Evolutionary conservation across 2,329 filamentous ascomycete genomes (phyloP).

Genomic region (Leptographium flavum): DNA sequence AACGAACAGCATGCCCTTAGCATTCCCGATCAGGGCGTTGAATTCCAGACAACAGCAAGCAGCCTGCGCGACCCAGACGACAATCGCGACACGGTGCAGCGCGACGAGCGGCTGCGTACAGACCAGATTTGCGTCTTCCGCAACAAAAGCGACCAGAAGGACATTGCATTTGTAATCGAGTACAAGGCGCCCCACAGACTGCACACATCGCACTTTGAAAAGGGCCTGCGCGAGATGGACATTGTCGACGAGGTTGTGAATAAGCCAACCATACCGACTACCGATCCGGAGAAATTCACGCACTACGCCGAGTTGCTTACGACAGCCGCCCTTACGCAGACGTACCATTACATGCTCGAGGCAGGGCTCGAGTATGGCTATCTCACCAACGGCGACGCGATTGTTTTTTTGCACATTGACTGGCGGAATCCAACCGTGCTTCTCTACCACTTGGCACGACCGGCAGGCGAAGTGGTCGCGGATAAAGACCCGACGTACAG

Average conservation of each 20-base stretch:
- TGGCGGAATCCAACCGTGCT: slow-evolving; percentile 14
- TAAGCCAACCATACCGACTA: slow-evolving; percentile 14
- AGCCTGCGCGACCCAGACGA: slow-evolving; percentile 3
- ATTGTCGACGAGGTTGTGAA: slow-evolving; percentile 20
- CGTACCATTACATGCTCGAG: slow-evolving; percentile 34
- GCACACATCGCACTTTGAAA: slow-evolving; percentile 24
- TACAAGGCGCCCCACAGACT: slow-evolving; percentile 35
- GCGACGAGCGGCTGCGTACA: slow-evolving; percentile 14
- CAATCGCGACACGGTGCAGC: background rate
- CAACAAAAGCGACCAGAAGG: slow-evolving; percentile 3
- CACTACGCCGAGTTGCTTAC: slow-evolving; percentile 10
- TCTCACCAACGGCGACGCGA: slow-evolving; percentile 26
- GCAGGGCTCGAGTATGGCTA: slow-evolving; percentile 27
- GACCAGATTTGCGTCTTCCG: slow-evolving; percentile 20
- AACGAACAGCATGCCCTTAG: slow-evolving; percentile 7
- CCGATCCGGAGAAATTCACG: background rate
- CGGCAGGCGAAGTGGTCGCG: slow-evolving; percentile 13
- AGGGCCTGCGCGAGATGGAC: slow-evolving; percentile 26
- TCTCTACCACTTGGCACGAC: slow-evolving; percentile 19
- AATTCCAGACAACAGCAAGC: slow-evolving; percentile 10
- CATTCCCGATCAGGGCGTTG: slow-evolving; percentile 15
- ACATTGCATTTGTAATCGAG: slow-evolving; percentile 22
- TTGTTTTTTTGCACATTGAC: slow-evolving; percentile 25
- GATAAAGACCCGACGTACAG: slow-evolving; percentile 11
- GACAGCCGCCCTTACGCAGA: slow-evolving; percentile 29